A percentile compares a stretch with the other conserved stretches of the same genome.
Evolutionary conservation across 2,329 filamentous ascomycete species (phyloP).

Genomic region (Coleophoma eucalyptorum): DNA sequence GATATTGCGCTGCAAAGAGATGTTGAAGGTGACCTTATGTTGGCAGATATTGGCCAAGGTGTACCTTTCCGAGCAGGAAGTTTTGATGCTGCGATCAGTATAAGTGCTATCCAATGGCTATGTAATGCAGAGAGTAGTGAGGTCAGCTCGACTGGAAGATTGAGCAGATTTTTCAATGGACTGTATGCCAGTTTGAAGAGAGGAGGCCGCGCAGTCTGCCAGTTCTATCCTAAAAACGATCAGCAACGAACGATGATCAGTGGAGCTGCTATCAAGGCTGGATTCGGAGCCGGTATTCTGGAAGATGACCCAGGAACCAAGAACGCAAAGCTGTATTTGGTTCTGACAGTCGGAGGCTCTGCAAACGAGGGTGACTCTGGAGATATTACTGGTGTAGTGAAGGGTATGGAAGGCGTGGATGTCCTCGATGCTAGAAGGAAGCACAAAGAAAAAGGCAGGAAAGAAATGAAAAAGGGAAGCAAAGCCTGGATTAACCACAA

Average conservation of each 20-base stretch:
- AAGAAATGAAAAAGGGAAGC: slow-evolving; percentile 71
- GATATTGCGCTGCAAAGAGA: slow-evolving; percentile 88
- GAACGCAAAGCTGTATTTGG: slow-evolving; percentile 93
- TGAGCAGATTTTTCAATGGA: slow-evolving; percentile 87
- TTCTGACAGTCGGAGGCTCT: slow-evolving; percentile 77
- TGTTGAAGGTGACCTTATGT: slow-evolving; percentile 87
- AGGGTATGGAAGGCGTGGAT: slow-evolving; percentile 84
- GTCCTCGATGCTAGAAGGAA: slow-evolving; percentile 66
- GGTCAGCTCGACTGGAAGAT: slow-evolving; percentile 71
- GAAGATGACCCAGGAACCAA: slow-evolving; percentile 97
- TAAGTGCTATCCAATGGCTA: slow-evolving; percentile 96
- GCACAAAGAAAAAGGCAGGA: slow-evolving; percentile 40
- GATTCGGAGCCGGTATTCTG: slow-evolving; percentile 90
- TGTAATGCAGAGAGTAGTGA: slow-evolving; percentile 92
- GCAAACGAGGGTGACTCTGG: slow-evolving; percentile 49
- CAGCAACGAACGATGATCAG: slow-evolving; percentile 90
- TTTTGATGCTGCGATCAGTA: slow-evolving; percentile 93
- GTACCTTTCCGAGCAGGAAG: slow-evolving; percentile 88
- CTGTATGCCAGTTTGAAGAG: slow-evolving; percentile 80
- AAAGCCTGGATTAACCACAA: slow-evolving; percentile 82
- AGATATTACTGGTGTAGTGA: slow-evolving; percentile 88
- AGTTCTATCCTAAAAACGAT: slow-evolving; percentile 98
- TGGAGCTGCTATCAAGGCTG: slow-evolving; percentile 83
- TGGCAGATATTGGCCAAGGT: slow-evolving; percentile 93
- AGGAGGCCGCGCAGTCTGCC: slow-evolving; percentile 87